phyloP scores from a whole-genome alignment of 345 rosid species.

The Excoecaria agallocha region DNA sequence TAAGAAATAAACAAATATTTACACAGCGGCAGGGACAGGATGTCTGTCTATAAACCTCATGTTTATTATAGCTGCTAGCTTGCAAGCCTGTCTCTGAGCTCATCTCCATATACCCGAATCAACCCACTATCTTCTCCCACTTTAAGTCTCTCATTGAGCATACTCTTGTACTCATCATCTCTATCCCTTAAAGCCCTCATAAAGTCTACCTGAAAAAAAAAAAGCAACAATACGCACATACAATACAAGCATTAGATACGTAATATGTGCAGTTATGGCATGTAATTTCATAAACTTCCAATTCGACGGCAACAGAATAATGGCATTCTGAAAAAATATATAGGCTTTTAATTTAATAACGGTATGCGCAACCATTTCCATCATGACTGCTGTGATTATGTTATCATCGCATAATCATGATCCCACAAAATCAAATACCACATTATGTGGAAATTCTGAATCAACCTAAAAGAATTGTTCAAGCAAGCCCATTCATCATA shows the following conservation, averaged over 20 bases:
- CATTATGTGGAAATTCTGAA: not conserved
- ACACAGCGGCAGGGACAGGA: not conserved
- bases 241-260: not conserved
- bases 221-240: not conserved
- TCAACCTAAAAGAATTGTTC: not conserved
- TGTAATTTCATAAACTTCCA: not conserved
- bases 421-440: not conserved
- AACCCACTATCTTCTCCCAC: conserved; percentile 44
- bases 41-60: not conserved
- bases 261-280: not conserved
- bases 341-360: no score
- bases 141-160: conserved; percentile 68
- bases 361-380: not conserved
- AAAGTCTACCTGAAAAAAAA: conserved; percentile 55
- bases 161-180: conserved; percentile 52
- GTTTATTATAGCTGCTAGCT: conserved; percentile 18
- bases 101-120: conserved; percentile 59
- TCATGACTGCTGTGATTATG: not conserved
- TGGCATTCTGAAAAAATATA: not conserved
- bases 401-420: not conserved
- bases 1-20: not conserved
- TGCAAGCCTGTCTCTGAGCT: conserved; percentile 54
- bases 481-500: not conserved
- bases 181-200: conserved; percentile 65
- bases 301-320: not conserved